phyloP scores from a whole-genome alignment of 129 eudicot species.

The Centaurea solstitialis region DNA sequence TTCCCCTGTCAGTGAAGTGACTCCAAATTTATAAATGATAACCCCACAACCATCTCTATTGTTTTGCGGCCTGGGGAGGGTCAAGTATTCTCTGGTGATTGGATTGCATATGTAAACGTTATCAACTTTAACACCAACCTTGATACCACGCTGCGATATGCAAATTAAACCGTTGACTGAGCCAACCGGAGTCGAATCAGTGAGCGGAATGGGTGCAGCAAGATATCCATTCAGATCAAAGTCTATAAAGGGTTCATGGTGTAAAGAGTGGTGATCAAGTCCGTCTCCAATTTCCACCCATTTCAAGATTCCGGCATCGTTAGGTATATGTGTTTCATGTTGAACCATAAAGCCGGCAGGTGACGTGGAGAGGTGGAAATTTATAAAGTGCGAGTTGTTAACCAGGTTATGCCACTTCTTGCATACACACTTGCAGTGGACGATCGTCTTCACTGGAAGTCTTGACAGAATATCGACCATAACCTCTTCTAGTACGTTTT shows the following conservation, averaged over 20 bases:
- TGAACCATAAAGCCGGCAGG: constrained; percentile 18
- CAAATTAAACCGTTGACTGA: constrained; percentile 42
- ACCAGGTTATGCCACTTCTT: constrained; percentile 26
- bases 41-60: background rate
- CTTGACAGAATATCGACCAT: constrained; percentile 38
- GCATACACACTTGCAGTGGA: constrained; percentile 37
- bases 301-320: background rate
- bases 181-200: constrained; percentile 13
- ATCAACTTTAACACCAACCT: background rate
- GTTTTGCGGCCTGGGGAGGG: constrained; percentile 18
- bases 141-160: constrained; percentile 7
- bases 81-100: constrained; percentile 32
- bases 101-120: constrained; percentile 39
- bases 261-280: constrained; percentile 3
- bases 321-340: background rate
- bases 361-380: constrained; percentile 28
- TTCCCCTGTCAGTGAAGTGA: background rate
- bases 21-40: constrained; percentile 26
- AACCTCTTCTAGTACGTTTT: constrained; percentile 28
- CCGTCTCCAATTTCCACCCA: constrained; percentile 28
- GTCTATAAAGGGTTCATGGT: background rate
- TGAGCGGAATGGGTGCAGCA: background rate
- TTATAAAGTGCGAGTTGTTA: constrained; percentile 9
- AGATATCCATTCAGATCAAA: constrained; percentile 8
- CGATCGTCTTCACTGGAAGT: constrained; percentile 39